A percentile compares a stretch with the other conserved stretches of the same genome.
These are phyloP conservation scores for Barnettozyma wickerhamii DNA, from an alignment of 805 yeast genomes.

Conservation along the genomic window DNA sequence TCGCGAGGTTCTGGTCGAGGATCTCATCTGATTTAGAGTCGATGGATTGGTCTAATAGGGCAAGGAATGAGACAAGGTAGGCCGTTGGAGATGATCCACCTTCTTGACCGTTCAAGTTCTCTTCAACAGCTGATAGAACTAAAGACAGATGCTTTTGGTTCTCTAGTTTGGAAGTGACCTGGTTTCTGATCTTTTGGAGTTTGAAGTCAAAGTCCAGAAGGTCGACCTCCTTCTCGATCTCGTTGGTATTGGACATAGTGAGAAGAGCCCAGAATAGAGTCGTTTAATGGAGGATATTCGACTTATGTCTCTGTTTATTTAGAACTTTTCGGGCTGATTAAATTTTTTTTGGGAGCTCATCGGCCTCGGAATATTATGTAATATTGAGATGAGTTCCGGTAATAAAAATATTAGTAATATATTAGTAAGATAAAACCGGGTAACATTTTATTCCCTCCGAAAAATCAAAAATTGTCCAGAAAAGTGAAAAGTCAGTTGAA, in stretches of 20 bases:
- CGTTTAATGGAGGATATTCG: too few species aligned
- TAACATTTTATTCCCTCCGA: background rate
- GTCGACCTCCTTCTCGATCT: constrained; percentile 20
- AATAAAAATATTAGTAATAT: too few species aligned
- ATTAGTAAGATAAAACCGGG: background rate
- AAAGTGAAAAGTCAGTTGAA: background rate
- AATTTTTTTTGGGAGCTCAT: constrained; percentile 10
- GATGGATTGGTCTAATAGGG: constrained; percentile 72
- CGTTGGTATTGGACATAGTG: constrained; percentile 5
- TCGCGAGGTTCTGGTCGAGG: constrained; percentile 59
- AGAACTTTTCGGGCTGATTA: background rate
- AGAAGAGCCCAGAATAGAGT: too few species aligned
- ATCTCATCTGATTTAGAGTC: constrained; percentile 45
- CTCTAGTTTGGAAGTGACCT: constrained; percentile 71
- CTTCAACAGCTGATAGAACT: constrained; percentile 86
- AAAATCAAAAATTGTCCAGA: background rate
- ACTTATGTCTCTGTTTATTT: too few species aligned
- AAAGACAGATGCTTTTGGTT: constrained; percentile 85
- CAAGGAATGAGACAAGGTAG: constrained; percentile 78
- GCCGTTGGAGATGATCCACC: constrained; percentile 59
- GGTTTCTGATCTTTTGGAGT: constrained; percentile 64
- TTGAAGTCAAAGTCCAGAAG: constrained; percentile 45
- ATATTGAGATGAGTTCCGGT: background rate
- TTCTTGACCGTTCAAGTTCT: constrained; percentile 51
- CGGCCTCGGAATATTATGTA: constrained; percentile 5